A percentile compares a stretch with the other conserved stretches of the same genome.
Conservation (phyloP, 164 flowering plant species). For the Tetracentron sinense region DNA sequence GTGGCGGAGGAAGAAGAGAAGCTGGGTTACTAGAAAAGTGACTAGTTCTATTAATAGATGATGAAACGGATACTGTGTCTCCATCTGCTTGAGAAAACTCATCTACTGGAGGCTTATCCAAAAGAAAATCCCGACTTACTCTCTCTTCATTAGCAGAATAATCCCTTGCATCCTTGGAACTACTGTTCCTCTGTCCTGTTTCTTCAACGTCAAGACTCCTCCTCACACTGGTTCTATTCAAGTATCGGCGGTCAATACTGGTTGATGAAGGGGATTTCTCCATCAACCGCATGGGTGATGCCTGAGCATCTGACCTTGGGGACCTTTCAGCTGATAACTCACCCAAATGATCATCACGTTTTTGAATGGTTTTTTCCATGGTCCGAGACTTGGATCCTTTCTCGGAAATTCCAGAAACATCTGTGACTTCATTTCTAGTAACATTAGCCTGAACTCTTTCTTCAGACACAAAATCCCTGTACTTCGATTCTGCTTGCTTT, state of each 20-base stretch:
- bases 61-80: constrained; percentile 37
- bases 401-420: constrained; percentile 28
- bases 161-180: constrained; percentile 49
- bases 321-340: constrained; percentile 51
- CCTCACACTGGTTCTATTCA: constrained; percentile 37
- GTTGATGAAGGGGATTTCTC: constrained; percentile 70
- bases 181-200: constrained; percentile 42
- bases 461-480: constrained; percentile 36
- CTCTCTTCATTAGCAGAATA: constrained; percentile 44
- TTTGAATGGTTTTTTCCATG: constrained; percentile 32
- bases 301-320: constrained; percentile 37
- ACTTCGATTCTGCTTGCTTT: constrained; percentile 40
- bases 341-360: constrained; percentile 32
- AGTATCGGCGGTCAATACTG: constrained; percentile 45
- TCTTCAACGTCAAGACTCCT: constrained; percentile 66
- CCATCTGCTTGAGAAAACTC: constrained; percentile 45
- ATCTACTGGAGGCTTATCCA: constrained; percentile 39
- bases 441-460: constrained; percentile 28
- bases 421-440: constrained; percentile 26
- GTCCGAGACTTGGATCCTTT: constrained; percentile 32
- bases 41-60: constrained; percentile 35
- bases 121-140: constrained; percentile 38
- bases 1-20: constrained; percentile 46
- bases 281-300: constrained; percentile 45
- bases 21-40: constrained; percentile 35